Evolutionary conservation across 1,139 yeast genomes (phyloP).

Genomic region (Barnettozyma hawaiiensis): DNA sequence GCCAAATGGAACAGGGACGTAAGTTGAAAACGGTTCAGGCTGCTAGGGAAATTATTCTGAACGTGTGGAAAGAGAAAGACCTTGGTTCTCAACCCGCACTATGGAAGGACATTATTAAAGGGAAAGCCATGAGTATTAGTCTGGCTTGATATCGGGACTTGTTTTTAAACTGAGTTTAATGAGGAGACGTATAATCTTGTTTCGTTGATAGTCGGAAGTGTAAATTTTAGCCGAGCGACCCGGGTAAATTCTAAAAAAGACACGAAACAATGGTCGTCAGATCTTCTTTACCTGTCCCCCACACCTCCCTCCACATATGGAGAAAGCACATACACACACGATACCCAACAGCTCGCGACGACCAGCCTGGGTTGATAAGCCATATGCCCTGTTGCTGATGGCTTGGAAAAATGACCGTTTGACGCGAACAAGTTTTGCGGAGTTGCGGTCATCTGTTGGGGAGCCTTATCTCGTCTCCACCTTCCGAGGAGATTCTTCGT

Average conservation of each 20-base stretch:
- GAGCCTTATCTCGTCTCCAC: background rate
- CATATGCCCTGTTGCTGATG: background rate
- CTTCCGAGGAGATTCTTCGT: background rate
- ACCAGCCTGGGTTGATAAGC: background rate
- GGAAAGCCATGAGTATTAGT: constrained; percentile 34
- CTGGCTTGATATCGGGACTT: constrained; percentile 25
- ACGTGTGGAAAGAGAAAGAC: constrained; percentile 37
- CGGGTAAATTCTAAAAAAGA: too few species aligned
- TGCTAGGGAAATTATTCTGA: constrained; percentile 31
- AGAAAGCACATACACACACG: too few species aligned
- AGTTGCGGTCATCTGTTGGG: background rate
- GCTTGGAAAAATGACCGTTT: background rate
- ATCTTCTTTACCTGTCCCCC: too few species aligned
- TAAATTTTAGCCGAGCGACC: too few species aligned
- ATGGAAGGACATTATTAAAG: constrained; percentile 35
- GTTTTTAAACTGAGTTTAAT: background rate
- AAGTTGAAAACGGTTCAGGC: constrained; percentile 33
- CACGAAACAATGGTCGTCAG: too few species aligned
- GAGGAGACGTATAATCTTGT: too few species aligned
- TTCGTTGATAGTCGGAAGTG: too few species aligned
- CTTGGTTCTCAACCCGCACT: constrained; percentile 25
- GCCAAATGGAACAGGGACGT: constrained; percentile 32
- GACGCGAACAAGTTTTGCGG: background rate
- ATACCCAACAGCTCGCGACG: background rate
- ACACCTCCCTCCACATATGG: too few species aligned